Conservation (phyloP, 1,284 basidiomycete genomes). For the Lignosus rhinocerotis region DNA sequence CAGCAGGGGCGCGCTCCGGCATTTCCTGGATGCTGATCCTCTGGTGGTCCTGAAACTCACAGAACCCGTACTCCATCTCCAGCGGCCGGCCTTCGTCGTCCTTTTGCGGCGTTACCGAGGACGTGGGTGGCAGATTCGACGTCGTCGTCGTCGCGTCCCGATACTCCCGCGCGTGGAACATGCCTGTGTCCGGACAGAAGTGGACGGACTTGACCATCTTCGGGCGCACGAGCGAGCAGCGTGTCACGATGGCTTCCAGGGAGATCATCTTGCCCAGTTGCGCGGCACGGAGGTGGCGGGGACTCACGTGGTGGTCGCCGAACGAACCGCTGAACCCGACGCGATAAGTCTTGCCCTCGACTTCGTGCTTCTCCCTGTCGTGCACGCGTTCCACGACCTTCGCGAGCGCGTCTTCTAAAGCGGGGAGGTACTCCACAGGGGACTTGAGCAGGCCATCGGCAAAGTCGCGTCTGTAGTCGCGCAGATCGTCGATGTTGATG, state of each 20-base stretch:
- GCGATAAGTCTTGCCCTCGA: constrained; percentile 78
- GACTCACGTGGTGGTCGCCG: constrained; percentile 97
- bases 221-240: constrained; percentile 96
- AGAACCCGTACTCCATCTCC: constrained; percentile 92
- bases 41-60: constrained; percentile 95
- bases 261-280: constrained; percentile 97
- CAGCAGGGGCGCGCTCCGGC: constrained; percentile 97
- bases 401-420: constrained; percentile 85
- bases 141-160: constrained; percentile 90
- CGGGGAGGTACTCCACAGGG: constrained; percentile 89
- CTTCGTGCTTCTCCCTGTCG: constrained; percentile 83
- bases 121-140: constrained; percentile 84
- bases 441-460: constrained; percentile 85
- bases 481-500: constrained; percentile 95
- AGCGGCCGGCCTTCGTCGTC: constrained; percentile 89
- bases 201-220: constrained; percentile 98
- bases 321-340: constrained; percentile 98
- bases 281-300: constrained; percentile 84
- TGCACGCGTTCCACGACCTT: constrained; percentile 77
- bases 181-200: constrained; percentile 85
- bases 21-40: constrained; percentile 99
- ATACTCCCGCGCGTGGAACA: constrained; percentile 90
- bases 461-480: constrained; percentile 88
- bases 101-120: constrained; percentile 88
- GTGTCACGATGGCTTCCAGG: constrained; percentile 96